phyloP scores from a whole-genome alignment of 768 basidiomycete genomes.

The Naganishia onofrii region DNA sequence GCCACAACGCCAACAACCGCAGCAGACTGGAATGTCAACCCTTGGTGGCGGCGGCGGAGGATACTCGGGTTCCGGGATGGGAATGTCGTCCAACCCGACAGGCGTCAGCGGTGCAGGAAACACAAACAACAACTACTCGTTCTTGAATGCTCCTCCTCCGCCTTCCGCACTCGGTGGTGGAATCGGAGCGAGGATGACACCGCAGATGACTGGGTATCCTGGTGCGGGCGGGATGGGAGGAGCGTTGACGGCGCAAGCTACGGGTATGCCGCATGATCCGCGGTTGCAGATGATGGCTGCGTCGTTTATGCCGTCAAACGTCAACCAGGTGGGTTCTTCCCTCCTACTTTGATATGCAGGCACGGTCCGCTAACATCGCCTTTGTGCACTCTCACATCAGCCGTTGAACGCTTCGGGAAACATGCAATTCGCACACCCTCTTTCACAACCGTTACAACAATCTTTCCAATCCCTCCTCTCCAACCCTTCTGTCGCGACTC shows the following conservation, averaged over 20 bases:
- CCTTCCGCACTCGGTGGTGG: slow-evolving; percentile 24
- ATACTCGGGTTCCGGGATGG: slow-evolving; percentile 10
- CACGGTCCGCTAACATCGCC: neutral
- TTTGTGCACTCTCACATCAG: slow-evolving; percentile 23
- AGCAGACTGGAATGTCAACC: slow-evolving; percentile 25
- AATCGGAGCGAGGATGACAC: slow-evolving; percentile 34
- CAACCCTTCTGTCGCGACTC: slow-evolving; percentile 63
- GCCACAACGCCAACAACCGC: slow-evolving; percentile 23
- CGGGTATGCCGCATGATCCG: slow-evolving; percentile 59
- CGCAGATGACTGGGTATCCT: slow-evolving; percentile 63
- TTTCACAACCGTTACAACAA: slow-evolving; percentile 68
- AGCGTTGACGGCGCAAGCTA: slow-evolving; percentile 43
- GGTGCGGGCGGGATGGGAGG: slow-evolving; percentile 50
- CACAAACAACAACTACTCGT: slow-evolving; percentile 34
- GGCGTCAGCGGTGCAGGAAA: slow-evolving; percentile 18
- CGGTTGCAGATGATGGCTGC: slow-evolving; percentile 83
- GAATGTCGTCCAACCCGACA: slow-evolving; percentile 6
- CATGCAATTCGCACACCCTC: slow-evolving; percentile 61
- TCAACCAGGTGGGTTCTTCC: slow-evolving; percentile 26
- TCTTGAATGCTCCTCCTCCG: slow-evolving; percentile 43
- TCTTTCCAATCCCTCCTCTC: slow-evolving; percentile 85
- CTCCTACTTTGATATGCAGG: neutral
- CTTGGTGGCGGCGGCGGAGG: slow-evolving; percentile 19
- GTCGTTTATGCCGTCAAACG: slow-evolving; percentile 75
- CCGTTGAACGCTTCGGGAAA: slow-evolving; percentile 51